A percentile compares a stretch with the other conserved stretches of the same genome.
Evolutionary conservation across 495 filamentous ascomycete species (phyloP).

Genomic region (Saxispiralis lemnorum): DNA sequence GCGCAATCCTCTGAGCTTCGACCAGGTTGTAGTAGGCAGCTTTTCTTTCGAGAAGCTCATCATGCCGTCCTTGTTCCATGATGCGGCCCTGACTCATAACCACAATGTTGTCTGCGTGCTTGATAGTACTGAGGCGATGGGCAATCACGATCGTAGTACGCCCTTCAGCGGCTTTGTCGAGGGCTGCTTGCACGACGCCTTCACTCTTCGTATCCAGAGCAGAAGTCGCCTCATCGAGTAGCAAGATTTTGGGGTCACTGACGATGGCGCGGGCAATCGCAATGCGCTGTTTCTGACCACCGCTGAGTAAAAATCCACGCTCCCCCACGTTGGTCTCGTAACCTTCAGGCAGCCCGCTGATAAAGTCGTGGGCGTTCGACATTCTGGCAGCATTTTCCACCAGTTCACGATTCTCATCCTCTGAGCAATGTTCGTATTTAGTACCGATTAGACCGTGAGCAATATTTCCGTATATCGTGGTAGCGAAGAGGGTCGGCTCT

Average conservation of each 20-base stretch:
- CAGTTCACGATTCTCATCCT: slow-evolving; percentile 48
- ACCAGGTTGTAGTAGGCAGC: slow-evolving; percentile 61
- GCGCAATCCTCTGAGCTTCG: slow-evolving; percentile 61
- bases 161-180: slow-evolving; percentile 74
- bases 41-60: slow-evolving; percentile 41
- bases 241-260: slow-evolving; percentile 81
- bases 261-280: slow-evolving; percentile 78
- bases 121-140: slow-evolving; percentile 86
- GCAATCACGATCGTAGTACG: slow-evolving; percentile 93
- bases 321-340: slow-evolving; percentile 94
- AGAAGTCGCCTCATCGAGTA: slow-evolving; percentile 88
- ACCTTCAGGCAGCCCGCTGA: slow-evolving; percentile 63
- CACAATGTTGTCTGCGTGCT: slow-evolving; percentile 84
- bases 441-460: slow-evolving; percentile 78
- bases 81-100: slow-evolving; percentile 73
- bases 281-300: slow-evolving; percentile 93
- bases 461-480: slow-evolving; percentile 76
- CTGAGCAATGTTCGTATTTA: slow-evolving; percentile 43
- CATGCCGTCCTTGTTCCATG: slow-evolving; percentile 76
- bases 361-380: slow-evolving; percentile 88
- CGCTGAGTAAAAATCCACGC: slow-evolving; percentile 77
- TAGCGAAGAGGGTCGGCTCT: slow-evolving; percentile 71
- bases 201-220: slow-evolving; percentile 93
- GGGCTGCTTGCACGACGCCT: slow-evolving; percentile 80
- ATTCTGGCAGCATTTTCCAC: slow-evolving; percentile 69